A percentile compares a stretch with the other conserved stretches of the same genome.
Evolutionary conservation across 2,329 filamentous ascomycete genomes (phyloP).

Genomic region (Aspergillus tamarii): DNA sequence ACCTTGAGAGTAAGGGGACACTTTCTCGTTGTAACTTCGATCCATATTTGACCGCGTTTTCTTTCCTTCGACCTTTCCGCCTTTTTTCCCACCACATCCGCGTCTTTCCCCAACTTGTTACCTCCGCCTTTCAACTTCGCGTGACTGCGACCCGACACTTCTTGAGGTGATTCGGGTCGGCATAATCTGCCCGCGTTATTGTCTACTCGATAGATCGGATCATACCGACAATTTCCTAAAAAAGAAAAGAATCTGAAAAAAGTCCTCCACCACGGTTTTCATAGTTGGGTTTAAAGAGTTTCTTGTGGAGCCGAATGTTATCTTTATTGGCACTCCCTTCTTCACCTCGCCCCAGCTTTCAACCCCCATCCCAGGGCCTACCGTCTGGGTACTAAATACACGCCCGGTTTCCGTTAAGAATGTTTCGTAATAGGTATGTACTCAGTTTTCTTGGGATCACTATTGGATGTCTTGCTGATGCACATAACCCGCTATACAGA

Average conservation of each 20-base stretch:
- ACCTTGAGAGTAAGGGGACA: neutral
- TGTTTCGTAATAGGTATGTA: constrained; percentile 55
- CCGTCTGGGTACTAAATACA: neutral
- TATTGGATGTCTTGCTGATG: constrained; percentile 18
- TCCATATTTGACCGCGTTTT: neutral
- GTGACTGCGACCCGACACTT: constrained; percentile 9
- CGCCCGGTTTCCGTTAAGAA: constrained; percentile 24
- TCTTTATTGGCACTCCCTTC: constrained; percentile 5
- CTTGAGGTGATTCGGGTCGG: constrained; percentile 3
- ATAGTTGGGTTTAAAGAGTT: neutral
- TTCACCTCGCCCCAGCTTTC: constrained; percentile 1
- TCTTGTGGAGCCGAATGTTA: constrained; percentile 17
- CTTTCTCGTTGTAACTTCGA: neutral
- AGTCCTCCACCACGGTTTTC: neutral
- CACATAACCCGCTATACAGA: constrained; percentile 46
- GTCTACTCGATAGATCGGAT: neutral
- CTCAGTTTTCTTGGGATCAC: constrained; percentile 12
- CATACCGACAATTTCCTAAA: neutral
- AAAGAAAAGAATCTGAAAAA: neutral
- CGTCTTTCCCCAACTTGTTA: neutral
- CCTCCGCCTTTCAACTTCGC: neutral
- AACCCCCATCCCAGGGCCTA: neutral
- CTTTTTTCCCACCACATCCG: neutral
- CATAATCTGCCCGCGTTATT: neutral
- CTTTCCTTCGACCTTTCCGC: neutral